These are phyloP conservation scores for Myriosclerotinia scirpicola DNA, from an alignment of 2,329 filamentous ascomycete genomes.

Conservation along the genomic window DNA sequence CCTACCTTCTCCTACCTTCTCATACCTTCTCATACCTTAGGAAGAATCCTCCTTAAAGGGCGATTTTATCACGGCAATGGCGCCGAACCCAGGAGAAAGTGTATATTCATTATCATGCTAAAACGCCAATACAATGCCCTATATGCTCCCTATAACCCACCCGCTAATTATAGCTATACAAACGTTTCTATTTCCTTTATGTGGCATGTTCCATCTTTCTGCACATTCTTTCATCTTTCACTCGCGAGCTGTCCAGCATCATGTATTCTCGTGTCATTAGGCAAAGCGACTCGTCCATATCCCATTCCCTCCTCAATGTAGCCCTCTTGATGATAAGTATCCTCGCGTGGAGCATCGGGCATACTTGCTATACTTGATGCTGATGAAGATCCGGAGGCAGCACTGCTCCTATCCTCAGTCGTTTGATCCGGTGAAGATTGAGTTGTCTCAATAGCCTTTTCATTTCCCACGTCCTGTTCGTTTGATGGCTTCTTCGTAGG, in stretches of 20 bases:
- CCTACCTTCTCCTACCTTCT: background rate
- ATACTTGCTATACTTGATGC: slow-evolving; percentile 49
- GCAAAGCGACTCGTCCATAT: slow-evolving; percentile 9
- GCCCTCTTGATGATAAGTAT: slow-evolving; percentile 19
- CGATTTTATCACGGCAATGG: background rate
- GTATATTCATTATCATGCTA: background rate
- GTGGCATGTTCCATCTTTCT: background rate
- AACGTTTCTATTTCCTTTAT: background rate
- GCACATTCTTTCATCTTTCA: background rate
- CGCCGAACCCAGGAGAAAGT: background rate
- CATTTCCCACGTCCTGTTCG: background rate
- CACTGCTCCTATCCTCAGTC: background rate
- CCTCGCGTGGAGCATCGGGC: slow-evolving; percentile 32
- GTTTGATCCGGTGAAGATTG: slow-evolving; percentile 3
- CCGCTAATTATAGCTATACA: background rate
- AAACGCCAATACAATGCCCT: background rate
- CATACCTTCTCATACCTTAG: background rate
- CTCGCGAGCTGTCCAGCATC: slow-evolving; percentile 19
- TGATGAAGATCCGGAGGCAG: slow-evolving; percentile 34
- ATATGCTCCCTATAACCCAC: background rate
- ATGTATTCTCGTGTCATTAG: slow-evolving; percentile 7
- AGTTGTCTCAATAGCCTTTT: background rate
- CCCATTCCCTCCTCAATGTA: slow-evolving; percentile 22
- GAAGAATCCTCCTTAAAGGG: background rate
- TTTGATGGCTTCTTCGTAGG: background rate